These are phyloP conservation scores for Ammopiptanthus mongolicus DNA, from an alignment of 306 rosid genomes.

Conservation along the genomic window DNA sequence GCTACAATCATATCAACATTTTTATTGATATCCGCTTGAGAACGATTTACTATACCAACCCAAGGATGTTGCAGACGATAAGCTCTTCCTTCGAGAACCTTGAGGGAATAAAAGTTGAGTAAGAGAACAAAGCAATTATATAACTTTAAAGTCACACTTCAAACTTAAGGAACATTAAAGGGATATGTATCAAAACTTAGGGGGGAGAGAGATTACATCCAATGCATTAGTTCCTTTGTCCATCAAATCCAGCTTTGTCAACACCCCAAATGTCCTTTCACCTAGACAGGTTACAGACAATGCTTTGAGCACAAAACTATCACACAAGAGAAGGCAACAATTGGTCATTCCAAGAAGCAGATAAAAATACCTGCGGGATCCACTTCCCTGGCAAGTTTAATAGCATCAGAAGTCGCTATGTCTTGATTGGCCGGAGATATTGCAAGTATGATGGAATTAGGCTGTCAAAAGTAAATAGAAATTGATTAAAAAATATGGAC, in stretches of 20 bases:
- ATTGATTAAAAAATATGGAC: conserved; percentile 1
- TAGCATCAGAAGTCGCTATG: conserved; percentile 94
- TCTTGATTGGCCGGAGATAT: conserved; percentile 95
- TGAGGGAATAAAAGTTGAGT: conserved; percentile 1
- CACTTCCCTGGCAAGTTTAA: conserved; percentile 82
- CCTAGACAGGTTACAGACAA: conserved; percentile 41
- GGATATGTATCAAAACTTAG: neutral
- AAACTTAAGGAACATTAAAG: neutral
- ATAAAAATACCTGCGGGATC: conserved; percentile 61
- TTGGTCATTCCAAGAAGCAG: neutral
- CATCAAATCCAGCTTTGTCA: conserved; percentile 95
- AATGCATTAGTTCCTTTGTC: conserved; percentile 93
- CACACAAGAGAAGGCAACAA: neutral
- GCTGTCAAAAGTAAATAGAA: conserved; percentile 42
- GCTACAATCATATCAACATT: conserved; percentile 85
- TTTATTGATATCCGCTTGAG: conserved; percentile 95
- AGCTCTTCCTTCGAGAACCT: conserved; percentile 97
- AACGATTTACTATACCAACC: conserved; percentile 98
- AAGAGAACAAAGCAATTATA: neutral
- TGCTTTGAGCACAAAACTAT: neutral
- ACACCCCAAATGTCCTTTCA: conserved; percentile 86
- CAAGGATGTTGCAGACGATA: conserved; percentile 87
- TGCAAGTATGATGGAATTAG: conserved; percentile 78
- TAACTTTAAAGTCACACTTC: neutral
- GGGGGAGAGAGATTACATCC: conserved; percentile 49